Evolutionary conservation across 2,329 filamentous ascomycete genomes (phyloP), one percentile per base, ranked within the genome.

Genomic region (Fusarium sp.): DNA sequence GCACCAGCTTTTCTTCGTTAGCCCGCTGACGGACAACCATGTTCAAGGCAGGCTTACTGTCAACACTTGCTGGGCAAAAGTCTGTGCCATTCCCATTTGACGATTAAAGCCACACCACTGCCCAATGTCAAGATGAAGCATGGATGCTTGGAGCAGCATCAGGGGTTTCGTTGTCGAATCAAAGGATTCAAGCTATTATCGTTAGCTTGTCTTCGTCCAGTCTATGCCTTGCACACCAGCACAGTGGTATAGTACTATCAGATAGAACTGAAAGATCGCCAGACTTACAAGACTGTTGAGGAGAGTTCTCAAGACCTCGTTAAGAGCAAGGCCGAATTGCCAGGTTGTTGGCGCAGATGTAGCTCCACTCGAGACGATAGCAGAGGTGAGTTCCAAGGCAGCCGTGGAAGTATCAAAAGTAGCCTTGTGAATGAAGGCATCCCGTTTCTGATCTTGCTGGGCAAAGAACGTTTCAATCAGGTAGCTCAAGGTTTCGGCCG

Each of bases 281-380:
- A 65, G 37, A 64, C 74, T 64, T 75, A 78, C 76, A 56, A 59
- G 69, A 37, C 69, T 68, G 29, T 63, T 59, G 41, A 76, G 72
- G 6, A 64, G 67, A 54, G 65, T 48, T 45, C 50, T 64, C 14
- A 67, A 60, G n/a, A 78, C 59, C 10, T 77, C 68, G 31, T 78
- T 60, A 41, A 78, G 68, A 14, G 73, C 75, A 13, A 78, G 68
- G 4, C 76, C 76, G 35, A 78, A 78, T 27, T 78, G 75, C 76
- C 76, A 78, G 63, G 78, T 69, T 4, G 64, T 64, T 5, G 72
- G 64, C 52, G 54, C 68, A 9, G 76, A 78, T 16, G 75, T 71
- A 16, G 76, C 75, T 35, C 76, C 76, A 22, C 67, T 74, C n/a
- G 76, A 76, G 10, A 77, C 64, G 20, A 78, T 52, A 4, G 76